Evolutionary conservation across 2,329 filamentous ascomycete genomes (phyloP).

Genomic region (Leptodontidium sp.): DNA sequence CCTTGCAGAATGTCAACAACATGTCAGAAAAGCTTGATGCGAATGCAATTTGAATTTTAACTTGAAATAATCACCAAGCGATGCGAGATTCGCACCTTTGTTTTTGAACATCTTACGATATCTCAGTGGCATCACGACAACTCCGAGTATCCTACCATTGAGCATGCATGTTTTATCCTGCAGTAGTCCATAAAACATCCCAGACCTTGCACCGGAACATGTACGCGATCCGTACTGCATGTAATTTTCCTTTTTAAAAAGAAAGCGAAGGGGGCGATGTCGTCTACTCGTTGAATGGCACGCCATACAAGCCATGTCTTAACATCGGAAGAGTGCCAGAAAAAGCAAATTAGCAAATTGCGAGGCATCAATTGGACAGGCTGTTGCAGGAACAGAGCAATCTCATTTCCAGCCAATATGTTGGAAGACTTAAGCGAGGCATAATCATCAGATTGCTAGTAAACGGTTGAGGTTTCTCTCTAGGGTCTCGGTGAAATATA

Average conservation of each 20-base stretch:
- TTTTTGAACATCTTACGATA: not conserved
- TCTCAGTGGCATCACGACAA: too few relatives aligned
- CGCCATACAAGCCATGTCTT: not conserved
- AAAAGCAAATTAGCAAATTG: not conserved
- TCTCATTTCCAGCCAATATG: too few relatives aligned
- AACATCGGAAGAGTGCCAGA: not conserved
- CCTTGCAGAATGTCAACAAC: not conserved
- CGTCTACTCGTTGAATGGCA: not conserved
- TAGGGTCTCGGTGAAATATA: too few relatives aligned
- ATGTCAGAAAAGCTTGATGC: too few relatives aligned
- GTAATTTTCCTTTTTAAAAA: conserved; percentile 16
- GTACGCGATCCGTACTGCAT: not conserved
- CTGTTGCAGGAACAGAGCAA: not conserved
- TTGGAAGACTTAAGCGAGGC: not conserved
- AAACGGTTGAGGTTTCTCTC: not conserved
- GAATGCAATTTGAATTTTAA: too few relatives aligned
- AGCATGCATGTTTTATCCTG: not conserved
- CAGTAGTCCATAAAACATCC: not conserved
- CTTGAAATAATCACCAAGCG: too few relatives aligned
- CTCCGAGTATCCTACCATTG: not conserved
- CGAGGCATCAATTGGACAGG: not conserved
- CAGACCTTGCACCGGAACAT: conserved; percentile 7
- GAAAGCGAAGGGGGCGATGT: conserved; percentile 3
- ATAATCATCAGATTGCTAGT: not conserved
- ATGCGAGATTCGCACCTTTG: too few relatives aligned